phyloP scores from a whole-genome alignment of 176 grass and related monocot species.

The Oryza meyeriana region DNA sequence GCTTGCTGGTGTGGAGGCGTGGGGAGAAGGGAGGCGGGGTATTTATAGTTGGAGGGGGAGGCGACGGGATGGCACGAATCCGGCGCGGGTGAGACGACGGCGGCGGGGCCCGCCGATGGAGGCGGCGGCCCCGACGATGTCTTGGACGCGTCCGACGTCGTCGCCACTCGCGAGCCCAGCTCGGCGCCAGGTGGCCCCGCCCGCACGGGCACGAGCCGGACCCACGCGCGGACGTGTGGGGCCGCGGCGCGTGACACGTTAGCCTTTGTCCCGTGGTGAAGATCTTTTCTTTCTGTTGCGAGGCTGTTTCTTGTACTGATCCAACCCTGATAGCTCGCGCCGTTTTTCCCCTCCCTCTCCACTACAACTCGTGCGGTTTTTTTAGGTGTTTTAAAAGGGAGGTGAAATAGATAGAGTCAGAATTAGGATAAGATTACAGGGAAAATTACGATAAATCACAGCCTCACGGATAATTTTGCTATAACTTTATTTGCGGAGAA shows the following conservation, averaged over 20 bases:
- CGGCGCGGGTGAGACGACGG: not conserved
- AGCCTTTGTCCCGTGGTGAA: not conserved
- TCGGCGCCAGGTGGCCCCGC: conserved; percentile 35
- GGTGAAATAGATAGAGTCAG: no score
- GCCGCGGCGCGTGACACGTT: conserved; percentile 4
- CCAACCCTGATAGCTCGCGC: not conserved
- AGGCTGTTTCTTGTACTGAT: not conserved
- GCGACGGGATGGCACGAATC: conserved; percentile 29
- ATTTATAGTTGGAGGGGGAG: conserved; percentile 41
- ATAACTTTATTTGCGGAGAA: no score
- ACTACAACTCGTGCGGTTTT: not conserved
- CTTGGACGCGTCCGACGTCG: conserved; percentile 21
- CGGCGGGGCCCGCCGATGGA: not conserved
- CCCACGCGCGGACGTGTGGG: conserved; percentile 19
- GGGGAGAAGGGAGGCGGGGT: not conserved
- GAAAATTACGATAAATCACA: no score
- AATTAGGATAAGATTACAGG: no score
- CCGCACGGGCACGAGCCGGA: conserved; percentile 19
- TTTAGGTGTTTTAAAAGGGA: no score
- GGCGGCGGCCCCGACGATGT: not conserved
- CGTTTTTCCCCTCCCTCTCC: no score
- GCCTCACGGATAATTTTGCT: no score
- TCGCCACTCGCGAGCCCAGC: conserved; percentile 17
- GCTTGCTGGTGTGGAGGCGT: conserved; percentile 19
- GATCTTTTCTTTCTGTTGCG: not conserved